Conservation (phyloP, 768 basidiomycete genomes). For the Phlegmacium glaucopus region DNA sequence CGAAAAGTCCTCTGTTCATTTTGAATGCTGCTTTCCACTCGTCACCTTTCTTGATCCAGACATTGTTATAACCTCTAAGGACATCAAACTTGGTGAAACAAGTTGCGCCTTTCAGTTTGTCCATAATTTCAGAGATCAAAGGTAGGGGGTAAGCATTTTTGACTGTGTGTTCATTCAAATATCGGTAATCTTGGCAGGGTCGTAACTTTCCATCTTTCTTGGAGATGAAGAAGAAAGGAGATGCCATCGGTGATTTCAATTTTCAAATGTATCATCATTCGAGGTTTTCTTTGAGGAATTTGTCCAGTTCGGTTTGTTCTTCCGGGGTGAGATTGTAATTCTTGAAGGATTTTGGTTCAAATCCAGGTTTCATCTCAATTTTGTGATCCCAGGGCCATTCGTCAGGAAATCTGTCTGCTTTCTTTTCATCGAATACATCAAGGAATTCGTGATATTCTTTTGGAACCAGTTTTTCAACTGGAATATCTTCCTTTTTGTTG, state of each 20-base stretch:
- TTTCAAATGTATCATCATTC: not conserved
- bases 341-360: too few relatives aligned
- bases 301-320: too few relatives aligned
- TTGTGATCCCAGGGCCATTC: slow-evolving; percentile 2
- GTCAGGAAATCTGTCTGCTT: slow-evolving; percentile 3
- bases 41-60: slow-evolving; percentile 30
- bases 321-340: too few relatives aligned
- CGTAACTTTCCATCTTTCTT: slow-evolving; percentile 13
- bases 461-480: not conserved
- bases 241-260: slow-evolving; percentile 2
- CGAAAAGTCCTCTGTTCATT: slow-evolving; percentile 18
- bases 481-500: not conserved
- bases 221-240: slow-evolving; percentile 6
- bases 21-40: slow-evolving; percentile 40
- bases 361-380: slow-evolving; percentile 1
- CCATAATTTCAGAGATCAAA: slow-evolving; percentile 23
- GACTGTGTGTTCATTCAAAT: slow-evolving; percentile 26
- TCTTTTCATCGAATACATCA: slow-evolving; percentile 5
- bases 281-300: too few relatives aligned
- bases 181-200: slow-evolving; percentile 26
- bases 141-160: slow-evolving; percentile 31
- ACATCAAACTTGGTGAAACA: slow-evolving; percentile 37
- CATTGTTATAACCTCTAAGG: slow-evolving; percentile 32
- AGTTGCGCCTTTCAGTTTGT: slow-evolving; percentile 15
- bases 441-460: slow-evolving; percentile 5